phyloP scores from a whole-genome alignment of 2,329 filamentous ascomycete genomes.

The Diaporthe sp. region DNA sequence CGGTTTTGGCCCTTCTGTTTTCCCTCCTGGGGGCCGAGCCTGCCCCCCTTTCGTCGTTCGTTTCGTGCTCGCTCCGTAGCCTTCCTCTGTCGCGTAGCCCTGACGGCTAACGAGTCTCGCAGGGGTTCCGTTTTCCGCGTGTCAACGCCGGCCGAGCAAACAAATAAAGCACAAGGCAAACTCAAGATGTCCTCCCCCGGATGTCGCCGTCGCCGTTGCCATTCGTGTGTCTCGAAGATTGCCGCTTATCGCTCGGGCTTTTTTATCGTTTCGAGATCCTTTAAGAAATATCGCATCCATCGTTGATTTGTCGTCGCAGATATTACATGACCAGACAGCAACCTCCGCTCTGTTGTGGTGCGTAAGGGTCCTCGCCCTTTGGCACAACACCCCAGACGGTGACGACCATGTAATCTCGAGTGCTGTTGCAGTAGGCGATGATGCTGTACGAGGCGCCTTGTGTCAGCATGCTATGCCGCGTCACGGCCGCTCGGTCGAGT shows the following conservation, averaged over 20 bases:
- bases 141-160: constrained; percentile 38
- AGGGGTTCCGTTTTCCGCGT: constrained; percentile 39
- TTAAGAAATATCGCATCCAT: constrained; percentile 37
- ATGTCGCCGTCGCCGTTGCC: constrained; percentile 35
- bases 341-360: constrained; percentile 90
- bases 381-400: constrained; percentile 96
- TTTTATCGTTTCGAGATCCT: constrained; percentile 34
- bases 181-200: constrained; percentile 31
- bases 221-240: constrained; percentile 35
- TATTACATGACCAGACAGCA: constrained; percentile 95
- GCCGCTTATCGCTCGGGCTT: constrained; percentile 30
- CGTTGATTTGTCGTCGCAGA: constrained; percentile 32
- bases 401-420: constrained; percentile 98
- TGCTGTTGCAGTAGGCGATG: constrained; percentile 98
- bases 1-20: constrained; percentile 31
- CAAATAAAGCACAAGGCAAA: constrained; percentile 39
- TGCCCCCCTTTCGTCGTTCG: constrained; percentile 24
- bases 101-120: constrained; percentile 29
- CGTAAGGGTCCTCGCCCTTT: constrained; percentile 97
- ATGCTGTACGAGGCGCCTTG: constrained; percentile 69
- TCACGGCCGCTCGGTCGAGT: constrained; percentile 37
- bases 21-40: neutral
- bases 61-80: constrained; percentile 23
- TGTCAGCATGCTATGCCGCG: constrained; percentile 28
- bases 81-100: constrained; percentile 30